Conservation (phyloP, 805 yeast species). For the Candida coleopterorum region DNA sequence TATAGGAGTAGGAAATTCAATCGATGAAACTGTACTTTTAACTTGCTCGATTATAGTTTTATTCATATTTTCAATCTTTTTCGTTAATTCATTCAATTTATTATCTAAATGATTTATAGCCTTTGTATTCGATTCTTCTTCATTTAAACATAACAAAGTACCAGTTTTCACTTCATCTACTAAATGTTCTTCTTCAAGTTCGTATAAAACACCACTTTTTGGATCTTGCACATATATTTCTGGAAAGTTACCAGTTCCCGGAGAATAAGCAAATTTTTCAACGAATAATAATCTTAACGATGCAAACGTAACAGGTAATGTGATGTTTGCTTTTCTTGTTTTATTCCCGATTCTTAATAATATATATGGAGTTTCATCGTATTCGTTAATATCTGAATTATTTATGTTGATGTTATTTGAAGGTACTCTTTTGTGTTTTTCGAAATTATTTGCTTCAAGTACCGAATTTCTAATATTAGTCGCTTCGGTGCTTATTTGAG, state of each 20-base stretch:
- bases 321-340: constrained; percentile 50
- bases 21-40: constrained; percentile 16
- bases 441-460: not conserved
- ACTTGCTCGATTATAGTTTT: constrained; percentile 14
- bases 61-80: constrained; percentile 15
- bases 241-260: constrained; percentile 69
- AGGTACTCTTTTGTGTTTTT: not conserved
- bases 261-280: constrained; percentile 82
- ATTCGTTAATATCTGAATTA: not conserved
- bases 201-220: constrained; percentile 59
- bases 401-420: not conserved
- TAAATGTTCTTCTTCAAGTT: constrained; percentile 70
- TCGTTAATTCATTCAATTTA: constrained; percentile 12
- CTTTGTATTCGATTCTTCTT: constrained; percentile 28
- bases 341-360: constrained; percentile 49
- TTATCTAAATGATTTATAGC: constrained; percentile 18
- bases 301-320: constrained; percentile 45
- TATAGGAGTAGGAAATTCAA: constrained; percentile 16
- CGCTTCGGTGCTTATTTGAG: constrained; percentile 1
- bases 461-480: constrained; percentile 1
- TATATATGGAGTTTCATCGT: constrained; percentile 14
- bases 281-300: constrained; percentile 69
- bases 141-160: constrained; percentile 54
- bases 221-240: constrained; percentile 70
- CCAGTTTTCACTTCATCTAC: constrained; percentile 59